These are phyloP conservation scores for Fusarium multiceps DNA, from an alignment of 2,329 filamentous ascomycete genomes.

Conservation along the genomic window DNA sequence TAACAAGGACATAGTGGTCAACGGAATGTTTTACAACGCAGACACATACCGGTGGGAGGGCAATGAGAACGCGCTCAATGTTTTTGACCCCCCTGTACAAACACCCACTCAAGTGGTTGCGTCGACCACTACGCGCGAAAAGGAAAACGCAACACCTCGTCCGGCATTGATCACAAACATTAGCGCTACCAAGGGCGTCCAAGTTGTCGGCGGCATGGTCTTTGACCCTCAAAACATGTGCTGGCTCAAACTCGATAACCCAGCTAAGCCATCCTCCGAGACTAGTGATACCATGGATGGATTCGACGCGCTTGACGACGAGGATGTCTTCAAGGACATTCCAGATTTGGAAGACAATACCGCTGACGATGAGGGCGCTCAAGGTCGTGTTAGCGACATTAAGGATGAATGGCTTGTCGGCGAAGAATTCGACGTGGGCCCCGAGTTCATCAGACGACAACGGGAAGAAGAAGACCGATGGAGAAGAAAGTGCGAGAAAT, in stretches of 20 bases:
- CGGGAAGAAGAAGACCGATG: slow-evolving; percentile 92
- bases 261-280: slow-evolving; percentile 60
- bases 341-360: slow-evolving; percentile 84
- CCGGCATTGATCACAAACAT: slow-evolving; percentile 93
- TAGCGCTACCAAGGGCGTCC: slow-evolving; percentile 83
- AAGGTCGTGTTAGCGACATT: slow-evolving; percentile 68
- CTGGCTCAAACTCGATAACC: slow-evolving; percentile 83
- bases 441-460: slow-evolving; percentile 90
- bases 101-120: slow-evolving; percentile 61
- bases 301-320: slow-evolving; percentile 80
- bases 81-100: slow-evolving; percentile 76
- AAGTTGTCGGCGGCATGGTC: slow-evolving; percentile 97
- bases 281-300: slow-evolving; percentile 69
- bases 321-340: slow-evolving; percentile 95
- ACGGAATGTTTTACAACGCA: slow-evolving; percentile 97
- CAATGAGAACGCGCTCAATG: slow-evolving; percentile 85
- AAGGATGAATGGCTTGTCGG: slow-evolving; percentile 87
- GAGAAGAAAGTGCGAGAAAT: slow-evolving; percentile 87
- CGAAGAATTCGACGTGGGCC: slow-evolving; percentile 97
- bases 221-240: slow-evolving; percentile 98
- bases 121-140: slow-evolving; percentile 63
- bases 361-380: slow-evolving; percentile 61
- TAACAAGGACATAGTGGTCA: slow-evolving; percentile 71
- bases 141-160: slow-evolving; percentile 69
- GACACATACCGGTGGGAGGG: slow-evolving; percentile 91